phyloP scores from a whole-genome alignment of 768 basidiomycete species.

The Leccinum boreale region DNA sequence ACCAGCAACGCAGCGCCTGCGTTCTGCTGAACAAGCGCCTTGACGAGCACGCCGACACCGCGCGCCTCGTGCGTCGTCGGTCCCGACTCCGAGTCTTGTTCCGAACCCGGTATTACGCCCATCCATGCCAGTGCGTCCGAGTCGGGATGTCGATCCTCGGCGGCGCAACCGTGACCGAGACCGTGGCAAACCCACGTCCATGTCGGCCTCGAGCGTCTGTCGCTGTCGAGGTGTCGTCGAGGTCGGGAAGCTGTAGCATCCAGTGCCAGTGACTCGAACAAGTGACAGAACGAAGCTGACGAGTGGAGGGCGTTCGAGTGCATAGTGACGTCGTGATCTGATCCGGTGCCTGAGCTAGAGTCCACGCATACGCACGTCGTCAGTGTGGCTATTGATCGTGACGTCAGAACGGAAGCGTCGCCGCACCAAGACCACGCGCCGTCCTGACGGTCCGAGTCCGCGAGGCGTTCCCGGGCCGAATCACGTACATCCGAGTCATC shows the following conservation, averaged over 20 bases:
- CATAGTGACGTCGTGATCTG: background rate
- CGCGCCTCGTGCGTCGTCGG: constrained; percentile 9
- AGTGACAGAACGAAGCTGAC: background rate
- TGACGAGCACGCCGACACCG: constrained; percentile 16
- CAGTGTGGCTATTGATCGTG: background rate
- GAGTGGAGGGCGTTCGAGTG: background rate
- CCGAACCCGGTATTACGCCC: background rate
- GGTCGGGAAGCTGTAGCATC: background rate
- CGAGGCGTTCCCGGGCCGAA: background rate
- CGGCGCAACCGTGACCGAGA: background rate
- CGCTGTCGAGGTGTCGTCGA: background rate
- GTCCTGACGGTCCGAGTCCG: background rate
- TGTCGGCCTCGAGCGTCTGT: background rate
- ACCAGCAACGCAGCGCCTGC: constrained; percentile 9
- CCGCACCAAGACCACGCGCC: background rate
- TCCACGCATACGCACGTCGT: background rate
- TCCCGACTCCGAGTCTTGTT: background rate
- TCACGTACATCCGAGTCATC: background rate
- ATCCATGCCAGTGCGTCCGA: background rate
- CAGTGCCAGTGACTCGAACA: too few species aligned
- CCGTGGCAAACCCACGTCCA: background rate
- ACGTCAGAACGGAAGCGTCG: background rate
- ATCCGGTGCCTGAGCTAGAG: background rate
- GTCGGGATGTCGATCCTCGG: background rate
- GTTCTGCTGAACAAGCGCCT: constrained; percentile 17